Conservation (phyloP, 2,329 filamentous ascomycete species). For the Paraphoma chrysanthemicola region DNA sequence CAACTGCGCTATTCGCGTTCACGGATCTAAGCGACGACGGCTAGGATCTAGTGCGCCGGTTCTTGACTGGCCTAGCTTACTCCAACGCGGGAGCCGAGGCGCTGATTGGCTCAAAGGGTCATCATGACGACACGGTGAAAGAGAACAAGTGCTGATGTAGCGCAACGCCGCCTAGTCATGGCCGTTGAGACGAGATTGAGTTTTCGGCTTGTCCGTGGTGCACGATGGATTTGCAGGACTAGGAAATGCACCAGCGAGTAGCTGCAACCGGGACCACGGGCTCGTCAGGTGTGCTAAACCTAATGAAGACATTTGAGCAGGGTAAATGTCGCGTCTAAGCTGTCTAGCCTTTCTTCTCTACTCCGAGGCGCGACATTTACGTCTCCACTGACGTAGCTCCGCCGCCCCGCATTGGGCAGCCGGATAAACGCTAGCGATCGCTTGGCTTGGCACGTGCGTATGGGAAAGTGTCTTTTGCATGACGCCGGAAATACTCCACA, state of each 20-base stretch:
- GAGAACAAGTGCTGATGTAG: not conserved
- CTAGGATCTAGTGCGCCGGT: constrained; percentile 15
- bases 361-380: not conserved
- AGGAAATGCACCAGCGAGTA: constrained; percentile 5
- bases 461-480: not conserved
- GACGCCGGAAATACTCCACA: not conserved
- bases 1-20: constrained; percentile 12
- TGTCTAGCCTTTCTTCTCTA: not conserved
- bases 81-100: constrained; percentile 14
- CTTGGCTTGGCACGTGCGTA: not conserved
- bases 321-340: not conserved
- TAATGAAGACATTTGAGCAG: not conserved
- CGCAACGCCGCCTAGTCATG: not conserved
- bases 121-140: constrained; percentile 13
- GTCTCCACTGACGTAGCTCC: not conserved
- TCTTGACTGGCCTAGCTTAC: constrained; percentile 8
- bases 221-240: not conserved
- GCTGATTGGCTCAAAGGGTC: constrained; percentile 2
- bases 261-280: not conserved
- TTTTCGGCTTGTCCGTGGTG: not conserved
- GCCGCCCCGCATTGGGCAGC: not conserved
- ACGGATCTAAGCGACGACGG: constrained; percentile 24
- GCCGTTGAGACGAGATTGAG: not conserved
- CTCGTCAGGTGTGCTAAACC: not conserved
- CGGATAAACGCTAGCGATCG: not conserved